These are phyloP conservation scores for Capronia epimyces DNA, from an alignment of 2,329 filamentous ascomycete species.

Conservation along the genomic window DNA sequence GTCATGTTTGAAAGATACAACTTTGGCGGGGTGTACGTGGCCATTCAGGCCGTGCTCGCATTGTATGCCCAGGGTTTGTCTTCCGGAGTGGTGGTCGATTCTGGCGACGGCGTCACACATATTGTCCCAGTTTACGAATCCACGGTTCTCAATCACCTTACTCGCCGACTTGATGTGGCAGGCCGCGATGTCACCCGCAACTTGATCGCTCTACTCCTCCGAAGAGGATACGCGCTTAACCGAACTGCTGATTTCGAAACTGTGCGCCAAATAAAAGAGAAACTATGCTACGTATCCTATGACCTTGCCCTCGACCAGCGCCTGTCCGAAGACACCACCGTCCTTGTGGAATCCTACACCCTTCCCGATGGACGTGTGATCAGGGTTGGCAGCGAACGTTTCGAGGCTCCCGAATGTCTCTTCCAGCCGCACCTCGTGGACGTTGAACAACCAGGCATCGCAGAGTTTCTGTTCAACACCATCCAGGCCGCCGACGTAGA, in stretches of 20 bases:
- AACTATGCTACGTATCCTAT: constrained; percentile 98
- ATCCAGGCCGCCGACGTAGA: constrained; percentile 96
- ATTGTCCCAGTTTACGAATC: constrained; percentile 98
- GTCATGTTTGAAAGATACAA: constrained; percentile 98
- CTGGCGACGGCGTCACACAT: constrained; percentile 95
- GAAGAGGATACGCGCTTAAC: constrained; percentile 93
- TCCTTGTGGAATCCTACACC: constrained; percentile 95
- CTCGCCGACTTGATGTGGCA: constrained; percentile 85
- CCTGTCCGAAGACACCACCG: constrained; percentile 93
- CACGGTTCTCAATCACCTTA: constrained; percentile 94
- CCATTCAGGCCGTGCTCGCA: constrained; percentile 92
- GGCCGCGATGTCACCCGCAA: constrained; percentile 98
- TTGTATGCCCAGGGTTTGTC: constrained; percentile 92
- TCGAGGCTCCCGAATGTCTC: constrained; percentile 94
- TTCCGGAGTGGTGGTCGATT: constrained; percentile 96
- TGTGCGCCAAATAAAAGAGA: constrained; percentile 98
- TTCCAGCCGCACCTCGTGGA: constrained; percentile 98
- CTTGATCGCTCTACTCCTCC: constrained; percentile 86
- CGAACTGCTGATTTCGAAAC: constrained; percentile 98
- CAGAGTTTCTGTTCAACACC: constrained; percentile 97
- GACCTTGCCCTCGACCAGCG: constrained; percentile 94
- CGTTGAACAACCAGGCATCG: constrained; percentile 93
- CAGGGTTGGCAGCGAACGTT: constrained; percentile 90
- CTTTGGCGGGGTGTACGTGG: constrained; percentile 95
- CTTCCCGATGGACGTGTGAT: constrained; percentile 94